phyloP scores from a whole-genome alignment of 257 asterid species.

The Solanum clarkiae region DNA sequence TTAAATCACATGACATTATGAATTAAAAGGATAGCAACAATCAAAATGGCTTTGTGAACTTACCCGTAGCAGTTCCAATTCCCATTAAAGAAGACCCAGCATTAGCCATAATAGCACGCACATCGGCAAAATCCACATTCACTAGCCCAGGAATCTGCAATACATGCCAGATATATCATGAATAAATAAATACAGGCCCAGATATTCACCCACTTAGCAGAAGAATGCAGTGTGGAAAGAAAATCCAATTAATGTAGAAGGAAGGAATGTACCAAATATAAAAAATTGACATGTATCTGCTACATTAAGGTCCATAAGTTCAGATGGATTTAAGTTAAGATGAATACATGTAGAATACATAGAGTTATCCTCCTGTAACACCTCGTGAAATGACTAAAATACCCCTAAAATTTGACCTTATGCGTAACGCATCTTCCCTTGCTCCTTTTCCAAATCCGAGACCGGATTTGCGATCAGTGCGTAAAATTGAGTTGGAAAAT shows the following conservation, averaged over 20 bases:
- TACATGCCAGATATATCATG: constrained; percentile 3
- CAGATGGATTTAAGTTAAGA: not conserved
- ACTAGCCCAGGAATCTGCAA: constrained; percentile 94
- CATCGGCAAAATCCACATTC: constrained; percentile 97
- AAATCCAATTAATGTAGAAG: not conserved
- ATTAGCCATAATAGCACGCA: constrained; percentile 89
- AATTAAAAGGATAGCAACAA: not conserved
- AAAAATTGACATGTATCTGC: not conserved
- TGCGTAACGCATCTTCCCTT: no score
- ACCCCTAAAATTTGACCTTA: no score
- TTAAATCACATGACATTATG: not conserved
- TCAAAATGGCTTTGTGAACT: constrained; percentile 2
- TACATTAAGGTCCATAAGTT: not conserved
- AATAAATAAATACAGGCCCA: not conserved
- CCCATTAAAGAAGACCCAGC: constrained; percentile 97
- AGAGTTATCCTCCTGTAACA: not conserved
- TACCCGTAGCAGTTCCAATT: constrained; percentile 95
- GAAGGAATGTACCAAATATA: not conserved
- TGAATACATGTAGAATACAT: not conserved
- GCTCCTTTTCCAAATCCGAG: no score
- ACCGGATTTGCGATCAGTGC: no score
- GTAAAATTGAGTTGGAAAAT: no score
- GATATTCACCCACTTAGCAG: not conserved
- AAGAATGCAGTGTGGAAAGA: not conserved
- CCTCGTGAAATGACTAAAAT: no score